Evolutionary conservation across 2,329 filamentous ascomycete genomes (phyloP).

Genomic region (Stromatinia cepivora): DNA sequence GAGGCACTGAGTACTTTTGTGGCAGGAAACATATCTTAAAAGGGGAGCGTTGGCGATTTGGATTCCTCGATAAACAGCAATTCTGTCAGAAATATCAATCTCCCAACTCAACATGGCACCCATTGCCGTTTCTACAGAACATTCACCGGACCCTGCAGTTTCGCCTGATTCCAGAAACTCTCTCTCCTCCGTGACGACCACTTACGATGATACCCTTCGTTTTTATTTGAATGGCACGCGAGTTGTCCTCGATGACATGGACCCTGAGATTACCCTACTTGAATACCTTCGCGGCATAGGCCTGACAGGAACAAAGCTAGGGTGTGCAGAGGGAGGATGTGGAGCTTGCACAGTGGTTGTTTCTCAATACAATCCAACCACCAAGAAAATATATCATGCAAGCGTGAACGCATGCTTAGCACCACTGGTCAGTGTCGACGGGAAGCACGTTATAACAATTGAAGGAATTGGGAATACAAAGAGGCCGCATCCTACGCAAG

Average conservation of each 20-base stretch:
- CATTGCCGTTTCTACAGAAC: conserved; percentile 53
- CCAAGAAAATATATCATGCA: conserved; percentile 90
- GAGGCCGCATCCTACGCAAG: conserved; percentile 83
- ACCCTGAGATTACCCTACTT: conserved; percentile 87
- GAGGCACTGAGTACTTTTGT: not conserved
- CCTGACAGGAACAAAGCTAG: conserved; percentile 92
- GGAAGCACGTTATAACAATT: conserved; percentile 97
- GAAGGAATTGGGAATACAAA: conserved; percentile 92
- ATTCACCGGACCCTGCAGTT: conserved; percentile 36
- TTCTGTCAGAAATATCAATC: not conserved
- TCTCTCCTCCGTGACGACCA: conserved; percentile 65
- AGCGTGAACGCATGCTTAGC: conserved; percentile 95
- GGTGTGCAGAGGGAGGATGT: conserved; percentile 94
- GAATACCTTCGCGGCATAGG: conserved; percentile 93
- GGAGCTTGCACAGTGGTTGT: conserved; percentile 95
- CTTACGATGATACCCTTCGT: conserved; percentile 81
- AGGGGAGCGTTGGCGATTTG: not conserved
- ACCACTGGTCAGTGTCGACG: conserved; percentile 87
- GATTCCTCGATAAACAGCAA: not conserved
- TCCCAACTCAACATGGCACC: conserved; percentile 53
- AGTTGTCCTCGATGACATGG: conserved; percentile 79
- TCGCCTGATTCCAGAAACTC: conserved; percentile 37
- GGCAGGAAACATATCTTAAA: not conserved
- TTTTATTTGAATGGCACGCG: conserved; percentile 96
- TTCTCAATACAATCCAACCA: conserved; percentile 83